Conservation (phyloP, 2,329 filamentous ascomycete species). For the Monosporascus sp. region DNA sequence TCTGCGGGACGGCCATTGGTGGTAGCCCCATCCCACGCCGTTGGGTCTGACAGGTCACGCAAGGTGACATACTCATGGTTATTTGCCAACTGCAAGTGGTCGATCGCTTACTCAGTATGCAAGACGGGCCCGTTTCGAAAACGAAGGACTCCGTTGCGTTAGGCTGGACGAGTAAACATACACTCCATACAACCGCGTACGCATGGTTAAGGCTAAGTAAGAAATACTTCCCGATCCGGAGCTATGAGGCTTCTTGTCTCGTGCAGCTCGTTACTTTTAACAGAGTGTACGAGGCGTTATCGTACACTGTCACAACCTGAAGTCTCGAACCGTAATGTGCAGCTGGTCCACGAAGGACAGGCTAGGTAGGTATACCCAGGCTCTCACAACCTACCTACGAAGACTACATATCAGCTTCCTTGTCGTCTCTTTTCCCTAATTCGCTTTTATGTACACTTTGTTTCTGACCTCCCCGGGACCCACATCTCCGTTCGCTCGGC, state of each 20-base stretch:
- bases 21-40: slow-evolving; percentile 16
- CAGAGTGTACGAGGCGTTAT: too few species aligned
- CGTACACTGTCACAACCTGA: too few species aligned
- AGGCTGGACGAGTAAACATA: neutral
- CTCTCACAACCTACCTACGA: too few species aligned
- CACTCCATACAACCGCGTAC: neutral
- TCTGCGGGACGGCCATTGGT: slow-evolving; percentile 3
- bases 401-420: neutral
- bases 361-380: too few species aligned
- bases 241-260: too few species aligned
- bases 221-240: too few species aligned
- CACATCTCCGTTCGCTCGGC: neutral
- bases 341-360: too few species aligned
- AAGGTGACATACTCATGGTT: slow-evolving; percentile 1
- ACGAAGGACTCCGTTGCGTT: neutral
- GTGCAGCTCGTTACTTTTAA: too few species aligned
- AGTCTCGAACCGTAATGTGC: too few species aligned
- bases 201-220: too few species aligned
- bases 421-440: neutral
- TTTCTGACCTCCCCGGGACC: neutral
- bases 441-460: neutral
- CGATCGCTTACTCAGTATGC: neutral
- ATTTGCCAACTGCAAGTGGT: neutral
- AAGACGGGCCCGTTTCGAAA: neutral
- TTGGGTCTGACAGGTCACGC: slow-evolving; percentile 18